Conservation (phyloP, 2,329 filamentous ascomycete species). For the Apiospora kogelbergensis region DNA sequence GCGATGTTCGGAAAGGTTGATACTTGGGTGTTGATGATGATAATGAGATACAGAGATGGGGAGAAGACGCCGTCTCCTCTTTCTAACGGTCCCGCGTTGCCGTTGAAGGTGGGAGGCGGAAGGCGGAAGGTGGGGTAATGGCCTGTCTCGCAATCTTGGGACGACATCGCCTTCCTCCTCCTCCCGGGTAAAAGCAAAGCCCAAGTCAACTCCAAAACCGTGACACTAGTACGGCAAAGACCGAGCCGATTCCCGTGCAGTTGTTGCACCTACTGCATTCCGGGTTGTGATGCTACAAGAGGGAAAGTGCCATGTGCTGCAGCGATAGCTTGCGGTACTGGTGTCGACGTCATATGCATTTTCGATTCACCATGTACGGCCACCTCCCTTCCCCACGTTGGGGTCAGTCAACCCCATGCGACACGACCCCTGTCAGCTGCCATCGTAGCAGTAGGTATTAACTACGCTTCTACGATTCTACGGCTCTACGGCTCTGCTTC, state of each 20-base stretch:
- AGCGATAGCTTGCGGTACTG: neutral
- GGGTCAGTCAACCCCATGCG: neutral
- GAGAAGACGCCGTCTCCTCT: neutral
- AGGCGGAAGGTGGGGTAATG: slow-evolving; percentile 1
- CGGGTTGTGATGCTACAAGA: neutral
- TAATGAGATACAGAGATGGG: neutral
- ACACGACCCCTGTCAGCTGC: neutral
- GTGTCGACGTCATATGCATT: neutral
- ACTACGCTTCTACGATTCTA: neutral
- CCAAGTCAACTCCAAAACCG: neutral
- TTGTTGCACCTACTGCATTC: too few relatives aligned
- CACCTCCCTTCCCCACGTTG: neutral
- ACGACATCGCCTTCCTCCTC: neutral
- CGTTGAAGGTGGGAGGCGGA: too few relatives aligned
- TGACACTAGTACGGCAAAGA: too few relatives aligned
- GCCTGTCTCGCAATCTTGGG: neutral
- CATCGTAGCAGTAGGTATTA: neutral
- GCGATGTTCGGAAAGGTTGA: neutral
- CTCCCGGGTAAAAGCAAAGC: neutral
- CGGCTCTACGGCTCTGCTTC: too few relatives aligned
- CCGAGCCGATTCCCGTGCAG: too few relatives aligned
- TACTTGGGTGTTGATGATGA: neutral
- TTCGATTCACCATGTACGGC: neutral
- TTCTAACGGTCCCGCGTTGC: neutral
- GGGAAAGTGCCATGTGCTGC: neutral